Base-by-base conservation (phyloP, 176 grass and related monocot genomes). In the Metroxylon sagu region DNA sequence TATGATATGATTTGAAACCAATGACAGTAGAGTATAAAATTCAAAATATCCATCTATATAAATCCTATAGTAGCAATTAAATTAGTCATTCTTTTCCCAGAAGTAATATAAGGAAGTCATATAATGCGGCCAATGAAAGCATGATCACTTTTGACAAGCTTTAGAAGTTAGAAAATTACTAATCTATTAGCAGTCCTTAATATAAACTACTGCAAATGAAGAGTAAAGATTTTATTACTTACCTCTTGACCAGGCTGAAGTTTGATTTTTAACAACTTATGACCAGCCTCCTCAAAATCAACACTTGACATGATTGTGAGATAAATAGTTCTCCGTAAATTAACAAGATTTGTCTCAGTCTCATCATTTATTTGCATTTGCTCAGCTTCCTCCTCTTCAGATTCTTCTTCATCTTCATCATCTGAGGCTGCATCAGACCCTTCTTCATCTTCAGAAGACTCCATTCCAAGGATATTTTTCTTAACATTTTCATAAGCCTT, bases 261-360 rank as follows among this genome's bases (percentile, higher is more conserved):
- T 68, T 97, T 92, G 75, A 97, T 92, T 72, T 97, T 97, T 61
- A 97, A 66, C 35, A 97, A 83, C 64, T 97, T 92, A 68, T 97
- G 93, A 18, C 93, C 93, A 73, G 93, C 93, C 86, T 97, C 93
- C 74, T 97, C 93, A 77, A 97, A 97, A 83, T 97, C 93, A 77
- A 97, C 87, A 71, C 93, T 97, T 3, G 93, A 97, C 84, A 97
- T 97, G 29, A 97, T 97, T 49, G 93, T 97, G 26, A 97, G 78
- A 80, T 92, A 97, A 66, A 97, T 92, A 16, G 93, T 88, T 83
- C 93, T 92, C 23, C 93, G 79, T 25, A 97, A 79, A 59, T 97
- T 97, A 39, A 97, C 56, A 14, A 88, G 81, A 75, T 97, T 97
- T 0, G 93, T 97, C 73, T 97, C 93, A 4, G 87, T 97, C 69